phyloP scores from a whole-genome alignment of 495 filamentous ascomycete species.

The Glarea lozoyensis region DNA sequence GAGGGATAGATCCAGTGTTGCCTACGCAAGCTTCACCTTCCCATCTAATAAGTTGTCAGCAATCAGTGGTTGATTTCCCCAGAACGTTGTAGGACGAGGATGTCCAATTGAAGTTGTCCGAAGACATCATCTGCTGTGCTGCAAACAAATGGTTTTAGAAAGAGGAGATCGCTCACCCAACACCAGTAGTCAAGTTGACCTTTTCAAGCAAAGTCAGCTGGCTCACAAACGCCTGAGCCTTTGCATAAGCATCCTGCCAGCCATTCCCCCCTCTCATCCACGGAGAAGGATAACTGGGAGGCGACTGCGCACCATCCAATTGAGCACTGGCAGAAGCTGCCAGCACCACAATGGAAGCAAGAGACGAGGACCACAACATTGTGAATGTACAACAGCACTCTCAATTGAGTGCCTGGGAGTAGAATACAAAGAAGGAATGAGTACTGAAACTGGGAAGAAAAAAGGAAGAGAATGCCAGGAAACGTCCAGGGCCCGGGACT shows the following conservation, averaged over 20 bases:
- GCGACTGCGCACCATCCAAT: conserved; percentile 19
- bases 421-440: background rate
- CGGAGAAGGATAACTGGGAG: conserved; percentile 77
- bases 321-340: conserved; percentile 12
- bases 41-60: too few species aligned
- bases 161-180: conserved; percentile 37
- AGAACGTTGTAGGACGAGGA: too few species aligned
- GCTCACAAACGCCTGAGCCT: conserved; percentile 71
- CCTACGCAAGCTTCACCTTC: conserved; percentile 23
- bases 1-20: conserved; percentile 49
- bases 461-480: background rate
- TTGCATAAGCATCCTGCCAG: conserved; percentile 71
- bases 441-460: background rate
- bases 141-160: too few species aligned
- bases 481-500: background rate
- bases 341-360: conserved; percentile 9
- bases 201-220: conserved; percentile 82
- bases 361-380: conserved; percentile 7
- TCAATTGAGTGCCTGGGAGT: conserved; percentile 1
- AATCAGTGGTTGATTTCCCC: too few species aligned
- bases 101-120: too few species aligned
- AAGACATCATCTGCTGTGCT: too few species aligned
- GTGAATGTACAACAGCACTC: background rate
- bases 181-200: conserved; percentile 85
- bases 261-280: conserved; percentile 65